Conservation (phyloP, 2,329 filamentous ascomycete species). For the Stachybotrys elegans region DNA sequence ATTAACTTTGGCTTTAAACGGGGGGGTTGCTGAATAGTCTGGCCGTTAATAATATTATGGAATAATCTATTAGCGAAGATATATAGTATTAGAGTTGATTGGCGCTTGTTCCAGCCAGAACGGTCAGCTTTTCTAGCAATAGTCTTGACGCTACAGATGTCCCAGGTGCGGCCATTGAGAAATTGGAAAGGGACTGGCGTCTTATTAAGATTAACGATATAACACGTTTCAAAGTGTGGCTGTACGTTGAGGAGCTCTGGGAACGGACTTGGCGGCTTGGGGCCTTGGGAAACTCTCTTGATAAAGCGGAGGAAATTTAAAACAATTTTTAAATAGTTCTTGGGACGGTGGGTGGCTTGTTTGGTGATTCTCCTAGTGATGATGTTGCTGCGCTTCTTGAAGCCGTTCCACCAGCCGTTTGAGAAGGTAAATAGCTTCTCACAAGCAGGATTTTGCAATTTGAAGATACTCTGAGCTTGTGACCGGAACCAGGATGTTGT, state of each 20-base stretch:
- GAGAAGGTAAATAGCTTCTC: neutral
- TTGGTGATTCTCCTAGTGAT: neutral
- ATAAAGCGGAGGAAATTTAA: neutral
- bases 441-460: neutral
- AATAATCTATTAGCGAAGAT: constrained; percentile 2
- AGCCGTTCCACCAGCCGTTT: neutral
- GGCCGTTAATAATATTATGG: too few species aligned
- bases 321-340: neutral
- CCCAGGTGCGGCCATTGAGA: constrained; percentile 2
- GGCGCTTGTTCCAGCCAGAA: constrained; percentile 1
- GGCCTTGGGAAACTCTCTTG: too few species aligned
- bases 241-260: neutral
- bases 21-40: too few species aligned
- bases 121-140: neutral
- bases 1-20: constrained; percentile 2
- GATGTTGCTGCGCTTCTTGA: neutral
- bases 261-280: too few species aligned
- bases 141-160: neutral
- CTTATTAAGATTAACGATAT: constrained; percentile 2
- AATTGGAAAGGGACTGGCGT: constrained; percentile 3
- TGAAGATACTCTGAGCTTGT: neutral
- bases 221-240: neutral
- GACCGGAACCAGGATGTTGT: neutral
- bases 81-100: constrained; percentile 1
- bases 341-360: neutral